These are phyloP conservation scores for Sabuloglossum arenarium DNA, from an alignment of 495 filamentous ascomycete species.

Conservation along the genomic window DNA sequence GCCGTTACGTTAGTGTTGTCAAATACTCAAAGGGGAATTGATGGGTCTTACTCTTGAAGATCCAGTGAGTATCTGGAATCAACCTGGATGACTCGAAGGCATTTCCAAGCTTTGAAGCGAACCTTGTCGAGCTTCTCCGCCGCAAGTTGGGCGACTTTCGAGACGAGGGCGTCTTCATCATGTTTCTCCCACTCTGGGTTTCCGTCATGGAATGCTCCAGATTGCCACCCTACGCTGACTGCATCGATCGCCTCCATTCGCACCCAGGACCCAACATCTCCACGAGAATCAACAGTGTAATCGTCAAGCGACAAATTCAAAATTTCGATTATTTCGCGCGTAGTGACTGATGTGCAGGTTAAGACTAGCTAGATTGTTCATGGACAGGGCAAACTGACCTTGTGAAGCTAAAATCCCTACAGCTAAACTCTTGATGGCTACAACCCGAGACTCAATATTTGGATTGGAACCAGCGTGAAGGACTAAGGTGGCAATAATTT, in stretches of 20 bases:
- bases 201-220: neutral
- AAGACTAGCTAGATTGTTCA: neutral
- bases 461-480: conserved; percentile 23
- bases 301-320: conserved; percentile 47
- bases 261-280: conserved; percentile 74
- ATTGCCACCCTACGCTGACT: conserved; percentile 15
- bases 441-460: conserved; percentile 35
- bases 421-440: conserved; percentile 37
- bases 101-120: conserved; percentile 39
- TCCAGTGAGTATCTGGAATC: conserved; percentile 16
- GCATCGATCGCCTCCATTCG: conserved; percentile 57
- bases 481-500: conserved; percentile 11
- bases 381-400: conserved; percentile 12
- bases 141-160: conserved; percentile 40
- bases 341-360: neutral
- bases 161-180: neutral
- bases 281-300: conserved; percentile 68
- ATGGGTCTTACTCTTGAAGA: conserved; percentile 14
- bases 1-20: neutral
- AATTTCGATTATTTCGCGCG: neutral
- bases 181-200: conserved; percentile 13
- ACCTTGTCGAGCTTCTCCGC: conserved; percentile 83
- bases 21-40: neutral
- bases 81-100: conserved; percentile 9
- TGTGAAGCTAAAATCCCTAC: conserved; percentile 24